Conservation (phyloP, 768 basidiomycete species). For the Suillus cothurnatus region DNA sequence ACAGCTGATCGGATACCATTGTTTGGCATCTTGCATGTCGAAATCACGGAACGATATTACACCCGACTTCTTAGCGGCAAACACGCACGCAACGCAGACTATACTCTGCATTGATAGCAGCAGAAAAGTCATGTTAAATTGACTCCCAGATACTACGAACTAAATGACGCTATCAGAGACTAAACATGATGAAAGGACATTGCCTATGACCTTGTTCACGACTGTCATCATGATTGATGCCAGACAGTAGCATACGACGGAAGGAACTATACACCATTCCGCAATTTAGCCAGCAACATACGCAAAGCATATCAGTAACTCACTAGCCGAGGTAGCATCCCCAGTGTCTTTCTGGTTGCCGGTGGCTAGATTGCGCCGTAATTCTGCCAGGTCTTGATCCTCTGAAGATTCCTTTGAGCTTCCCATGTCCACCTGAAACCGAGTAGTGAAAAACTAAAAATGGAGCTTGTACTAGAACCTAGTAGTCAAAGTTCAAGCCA, state of each 20-base stretch:
- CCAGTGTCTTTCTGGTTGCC: slow-evolving; percentile 29
- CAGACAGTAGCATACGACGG: slow-evolving; percentile 87
- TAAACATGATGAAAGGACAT: not conserved
- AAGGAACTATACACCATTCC: slow-evolving; percentile 55
- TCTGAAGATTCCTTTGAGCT: slow-evolving; percentile 19
- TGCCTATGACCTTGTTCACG: slow-evolving; percentile 80
- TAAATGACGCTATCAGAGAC: slow-evolving; percentile 32
- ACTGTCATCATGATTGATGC: slow-evolving; percentile 97
- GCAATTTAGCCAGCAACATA: not conserved
- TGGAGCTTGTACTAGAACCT: not conserved
- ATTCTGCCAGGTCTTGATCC: slow-evolving; percentile 51
- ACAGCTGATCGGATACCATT: slow-evolving; percentile 94
- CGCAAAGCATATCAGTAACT: slow-evolving; percentile 10
- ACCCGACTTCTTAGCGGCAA: slow-evolving; percentile 68
- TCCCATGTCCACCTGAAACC: slow-evolving; percentile 7
- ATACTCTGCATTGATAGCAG: slow-evolving; percentile 88
- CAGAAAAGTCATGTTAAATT: slow-evolving; percentile 98
- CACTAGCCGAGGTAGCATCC: slow-evolving; percentile 25
- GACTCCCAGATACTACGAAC: slow-evolving; percentile 92
- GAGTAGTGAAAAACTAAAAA: not conserved
- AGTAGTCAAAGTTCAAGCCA: too few relatives aligned
- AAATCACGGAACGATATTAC: slow-evolving; percentile 86
- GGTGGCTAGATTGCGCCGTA: slow-evolving; percentile 53
- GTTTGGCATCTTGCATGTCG: slow-evolving; percentile 79
- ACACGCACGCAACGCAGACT: slow-evolving; percentile 84